phyloP scores from a whole-genome alignment of 345 rosid genomes.

The Chamaenerion angustifolium region DNA sequence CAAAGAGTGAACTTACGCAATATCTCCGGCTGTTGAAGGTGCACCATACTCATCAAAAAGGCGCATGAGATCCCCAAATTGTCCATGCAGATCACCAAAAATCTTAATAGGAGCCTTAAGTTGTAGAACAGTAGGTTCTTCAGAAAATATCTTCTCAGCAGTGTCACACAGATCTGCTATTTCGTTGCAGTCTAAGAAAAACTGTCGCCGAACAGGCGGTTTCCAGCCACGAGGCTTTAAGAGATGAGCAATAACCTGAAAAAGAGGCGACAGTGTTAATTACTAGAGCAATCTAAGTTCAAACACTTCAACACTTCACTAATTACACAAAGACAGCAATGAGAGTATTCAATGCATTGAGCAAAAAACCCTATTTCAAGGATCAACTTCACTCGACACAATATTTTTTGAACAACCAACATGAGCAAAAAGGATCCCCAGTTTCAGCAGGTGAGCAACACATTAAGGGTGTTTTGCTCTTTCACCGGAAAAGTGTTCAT shows the following conservation, averaged over 20 bases:
- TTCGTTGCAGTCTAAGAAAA: constrained; percentile 93
- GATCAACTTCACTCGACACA: too few relatives aligned
- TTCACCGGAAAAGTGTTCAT: too few relatives aligned
- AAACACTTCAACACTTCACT: too few relatives aligned
- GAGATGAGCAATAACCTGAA: constrained; percentile 74
- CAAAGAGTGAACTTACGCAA: constrained; percentile 47
- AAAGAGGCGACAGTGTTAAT: background rate
- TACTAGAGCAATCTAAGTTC: too few relatives aligned
- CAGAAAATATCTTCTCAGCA: constrained; percentile 74
- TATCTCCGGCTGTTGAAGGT: constrained; percentile 98
- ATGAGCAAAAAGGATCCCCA: too few relatives aligned
- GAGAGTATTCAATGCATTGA: too few relatives aligned
- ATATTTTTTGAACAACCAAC: too few relatives aligned
- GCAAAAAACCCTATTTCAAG: too few relatives aligned
- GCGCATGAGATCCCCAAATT: constrained; percentile 99
- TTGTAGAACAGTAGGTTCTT: constrained; percentile 81
- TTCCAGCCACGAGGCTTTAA: constrained; percentile 97
- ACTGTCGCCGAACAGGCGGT: constrained; percentile 96
- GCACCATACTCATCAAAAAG: constrained; percentile 97
- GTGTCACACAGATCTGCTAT: constrained; percentile 92
- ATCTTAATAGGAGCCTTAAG: constrained; percentile 87
- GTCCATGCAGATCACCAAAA: constrained; percentile 97
- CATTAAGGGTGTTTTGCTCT: too few relatives aligned
- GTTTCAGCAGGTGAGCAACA: too few relatives aligned
- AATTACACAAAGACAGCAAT: too few relatives aligned